phyloP scores from a whole-genome alignment of 2,329 filamentous ascomycete species.

The Chaetomiaceae sp. region DNA sequence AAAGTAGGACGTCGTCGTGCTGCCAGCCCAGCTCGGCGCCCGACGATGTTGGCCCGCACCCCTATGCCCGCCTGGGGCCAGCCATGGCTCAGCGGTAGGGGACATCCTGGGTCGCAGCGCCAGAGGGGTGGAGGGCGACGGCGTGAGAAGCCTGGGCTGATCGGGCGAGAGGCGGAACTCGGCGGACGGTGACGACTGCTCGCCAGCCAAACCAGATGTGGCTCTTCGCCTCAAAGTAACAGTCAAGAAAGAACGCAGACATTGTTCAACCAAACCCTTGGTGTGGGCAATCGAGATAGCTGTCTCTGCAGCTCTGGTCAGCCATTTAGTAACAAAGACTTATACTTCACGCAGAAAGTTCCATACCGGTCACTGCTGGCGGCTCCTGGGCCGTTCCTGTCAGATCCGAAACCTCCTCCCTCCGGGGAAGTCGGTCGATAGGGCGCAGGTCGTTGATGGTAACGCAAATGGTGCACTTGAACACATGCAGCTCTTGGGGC shows the following conservation, averaged over 20 bases:
- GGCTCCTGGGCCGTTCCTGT: conserved; percentile 11
- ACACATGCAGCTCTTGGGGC: conserved; percentile 65
- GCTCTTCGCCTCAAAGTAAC: conserved; percentile 23
- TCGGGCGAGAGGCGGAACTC: conserved; percentile 3
- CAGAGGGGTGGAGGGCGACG: neutral
- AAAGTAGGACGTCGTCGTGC: conserved; percentile 37
- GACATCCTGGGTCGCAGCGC: conserved; percentile 7
- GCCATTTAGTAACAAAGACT: neutral
- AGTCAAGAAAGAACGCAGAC: conserved; percentile 35
- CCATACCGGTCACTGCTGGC: neutral
- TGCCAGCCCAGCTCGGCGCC: conserved; percentile 24
- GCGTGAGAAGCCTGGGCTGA: neutral
- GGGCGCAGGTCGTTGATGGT: conserved; percentile 75
- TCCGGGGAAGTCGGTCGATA: conserved; percentile 22
- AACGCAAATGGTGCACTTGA: conserved; percentile 76
- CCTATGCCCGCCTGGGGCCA: neutral
- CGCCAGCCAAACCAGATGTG: neutral
- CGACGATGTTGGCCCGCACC: conserved; percentile 19
- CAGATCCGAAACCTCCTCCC: conserved; percentile 18
- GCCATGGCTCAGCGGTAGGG: conserved; percentile 2
- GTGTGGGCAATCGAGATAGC: conserved; percentile 56
- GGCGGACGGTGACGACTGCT: neutral
- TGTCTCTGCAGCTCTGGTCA: conserved; percentile 7
- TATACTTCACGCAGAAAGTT: neutral
- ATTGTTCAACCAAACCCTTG: conserved; percentile 41